Evolutionary conservation across 192 early-diverging fungal genomes (phyloP).

Genomic region (Powellomyces hirtus): DNA sequence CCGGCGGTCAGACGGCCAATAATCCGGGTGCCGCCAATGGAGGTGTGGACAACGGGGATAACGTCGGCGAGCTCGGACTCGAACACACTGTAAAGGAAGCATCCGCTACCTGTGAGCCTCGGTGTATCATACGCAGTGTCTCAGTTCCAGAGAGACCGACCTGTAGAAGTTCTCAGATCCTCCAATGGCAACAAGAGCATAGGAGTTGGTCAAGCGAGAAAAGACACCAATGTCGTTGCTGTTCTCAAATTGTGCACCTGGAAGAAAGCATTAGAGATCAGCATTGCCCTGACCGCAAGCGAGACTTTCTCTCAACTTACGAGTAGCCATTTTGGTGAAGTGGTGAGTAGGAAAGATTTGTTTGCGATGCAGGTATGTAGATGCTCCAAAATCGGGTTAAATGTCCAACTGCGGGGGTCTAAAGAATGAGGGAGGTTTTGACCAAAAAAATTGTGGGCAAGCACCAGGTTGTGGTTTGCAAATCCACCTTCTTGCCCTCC

Average conservation of each 20-base stretch:
- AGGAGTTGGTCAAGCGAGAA: slow-evolving; percentile 94
- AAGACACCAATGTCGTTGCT: slow-evolving; percentile 99
- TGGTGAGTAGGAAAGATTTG: not conserved
- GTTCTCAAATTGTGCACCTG: slow-evolving; percentile 81
- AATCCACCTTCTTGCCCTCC: no score
- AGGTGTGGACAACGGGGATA: slow-evolving; percentile 93
- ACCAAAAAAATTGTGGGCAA: no score
- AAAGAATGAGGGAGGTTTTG: no score
- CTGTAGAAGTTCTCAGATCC: slow-evolving; percentile 99
- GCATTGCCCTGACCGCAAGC: not conserved
- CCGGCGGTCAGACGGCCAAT: slow-evolving; percentile 92
- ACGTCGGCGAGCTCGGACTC: slow-evolving; percentile 94
- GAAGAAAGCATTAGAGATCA: not conserved
- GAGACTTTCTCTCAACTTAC: not conserved
- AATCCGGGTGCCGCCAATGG: slow-evolving; percentile 95
- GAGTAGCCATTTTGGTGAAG: not conserved
- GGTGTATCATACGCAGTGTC: not conserved
- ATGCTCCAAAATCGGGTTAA: no score
- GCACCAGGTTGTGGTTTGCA: no score
- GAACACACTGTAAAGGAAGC: slow-evolving; percentile 69
- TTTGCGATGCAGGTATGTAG: no score
- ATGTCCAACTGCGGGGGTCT: no score
- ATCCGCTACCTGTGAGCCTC: no score
- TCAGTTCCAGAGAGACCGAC: slow-evolving; percentile 37
- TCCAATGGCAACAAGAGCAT: slow-evolving; percentile 94